Percentiles rank a stretch among this genome's conserved stretches.
Conservation (phyloP, 2,329 filamentous ascomycete genomes). For the Cordyceps fumosorosea region DNA sequence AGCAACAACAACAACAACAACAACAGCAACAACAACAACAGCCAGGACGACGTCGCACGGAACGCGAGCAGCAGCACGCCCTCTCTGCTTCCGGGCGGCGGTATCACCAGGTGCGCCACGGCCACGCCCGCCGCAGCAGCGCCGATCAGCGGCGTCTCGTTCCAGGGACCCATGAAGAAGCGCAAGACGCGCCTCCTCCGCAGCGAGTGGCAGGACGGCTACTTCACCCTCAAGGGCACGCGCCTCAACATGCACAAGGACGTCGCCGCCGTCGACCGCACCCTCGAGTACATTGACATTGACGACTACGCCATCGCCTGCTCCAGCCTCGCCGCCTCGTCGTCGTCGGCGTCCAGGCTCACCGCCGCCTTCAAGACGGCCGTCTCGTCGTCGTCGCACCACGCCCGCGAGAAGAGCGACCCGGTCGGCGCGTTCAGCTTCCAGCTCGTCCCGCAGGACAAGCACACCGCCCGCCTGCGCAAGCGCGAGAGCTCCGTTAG, state of each 20-base stretch:
- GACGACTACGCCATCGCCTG: conserved; percentile 86
- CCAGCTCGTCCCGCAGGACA: conserved; percentile 70
- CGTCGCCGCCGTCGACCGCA: conserved; percentile 41
- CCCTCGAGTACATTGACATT: conserved; percentile 76
- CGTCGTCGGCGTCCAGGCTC: conserved; percentile 69
- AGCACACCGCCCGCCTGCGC: conserved; percentile 46
- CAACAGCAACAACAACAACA: conserved; percentile 31
- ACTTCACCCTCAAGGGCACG: conserved; percentile 77
- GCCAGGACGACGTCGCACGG: conserved; percentile 39
- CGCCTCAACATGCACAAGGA: conserved; percentile 71
- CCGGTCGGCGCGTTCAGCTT: conserved; percentile 70
- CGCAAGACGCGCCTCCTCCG: conserved; percentile 82
- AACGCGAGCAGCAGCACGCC: conserved; percentile 19
- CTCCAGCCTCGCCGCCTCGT: conserved; percentile 62
- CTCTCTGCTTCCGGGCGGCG: conserved; percentile 22
- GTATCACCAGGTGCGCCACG: not conserved
- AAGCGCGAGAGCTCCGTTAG: conserved; percentile 46
- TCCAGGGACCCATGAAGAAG: conserved; percentile 90
- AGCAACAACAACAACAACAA: conserved; percentile 33
- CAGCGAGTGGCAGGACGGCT: conserved; percentile 89
- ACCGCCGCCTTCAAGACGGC: conserved; percentile 81
- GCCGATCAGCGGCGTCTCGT: conserved; percentile 23
- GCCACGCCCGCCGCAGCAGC: conserved; percentile 23
- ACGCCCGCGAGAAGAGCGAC: conserved; percentile 45
- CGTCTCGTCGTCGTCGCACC: conserved; percentile 36